Base-by-base conservation (phyloP, 2,329 filamentous ascomycete genomes). In the Hypoxylon sp. region DNA sequence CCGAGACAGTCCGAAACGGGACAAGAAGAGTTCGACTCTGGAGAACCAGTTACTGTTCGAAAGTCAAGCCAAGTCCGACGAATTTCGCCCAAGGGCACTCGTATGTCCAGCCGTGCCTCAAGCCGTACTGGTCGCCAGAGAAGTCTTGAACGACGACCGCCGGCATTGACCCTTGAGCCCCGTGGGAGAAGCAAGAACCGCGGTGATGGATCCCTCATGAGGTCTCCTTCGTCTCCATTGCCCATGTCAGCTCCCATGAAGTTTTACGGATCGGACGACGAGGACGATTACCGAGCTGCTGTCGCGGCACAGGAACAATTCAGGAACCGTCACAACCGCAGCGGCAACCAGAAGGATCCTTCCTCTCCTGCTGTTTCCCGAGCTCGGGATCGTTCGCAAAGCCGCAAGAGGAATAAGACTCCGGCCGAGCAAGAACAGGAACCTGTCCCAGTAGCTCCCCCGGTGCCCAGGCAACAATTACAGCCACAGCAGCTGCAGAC, bases 211-310 rank as follows among this genome's bases (percentile, higher is more conserved):
- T 88, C 88, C n/a, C 77, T 81, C 2, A 81, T 86, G 48, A 85
- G 90, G 54, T 97, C 94, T 1, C 94, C 94, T 1, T 92, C 92
- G 0, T 95, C 93, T 0, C 94, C 94, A 1, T 82, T 94, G 22
- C 92, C 94, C 3, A 91, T 95, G 84, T 89, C 91, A 2, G 88
- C 85, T 19, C 85, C 84, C 17, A 83, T 86, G 63, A 83, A 85
- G 46, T 85, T 85, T 47, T 84, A 84, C 50, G 83, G 81, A 19
- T 90, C 89, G 1, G 88, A 90, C n/a, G 90, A 93, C 55, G 91
- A 93, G 60, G 86, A 87, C 29, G 88, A 90, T 71, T 85, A 85
- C 73, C 82, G 79, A 65, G 84, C 80, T 55, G 88, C 88, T 1
- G 71, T 87, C 31, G 81, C 83, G 50, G 87, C 84, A 0, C 84